These are phyloP conservation scores for Cladosporium sp. DNA, from an alignment of 2,329 filamentous ascomycete species.

Conservation along the genomic window DNA sequence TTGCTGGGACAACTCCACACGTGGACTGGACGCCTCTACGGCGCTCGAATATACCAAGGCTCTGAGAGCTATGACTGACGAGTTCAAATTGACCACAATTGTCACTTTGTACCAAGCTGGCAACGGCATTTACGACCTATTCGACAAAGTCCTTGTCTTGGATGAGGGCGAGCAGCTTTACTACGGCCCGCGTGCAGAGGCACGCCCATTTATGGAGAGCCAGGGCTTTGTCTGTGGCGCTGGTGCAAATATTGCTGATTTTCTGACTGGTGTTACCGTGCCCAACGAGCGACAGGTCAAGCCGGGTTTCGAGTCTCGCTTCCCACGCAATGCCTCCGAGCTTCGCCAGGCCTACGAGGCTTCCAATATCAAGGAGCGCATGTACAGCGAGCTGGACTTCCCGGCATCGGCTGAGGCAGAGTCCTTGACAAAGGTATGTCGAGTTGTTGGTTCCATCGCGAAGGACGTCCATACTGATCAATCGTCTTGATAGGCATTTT, in stretches of 20 bases:
- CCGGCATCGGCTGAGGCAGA: conserved; percentile 48
- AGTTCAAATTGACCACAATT: conserved; percentile 56
- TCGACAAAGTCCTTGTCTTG: conserved; percentile 66
- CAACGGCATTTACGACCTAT: conserved; percentile 65
- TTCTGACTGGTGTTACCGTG: conserved; percentile 61
- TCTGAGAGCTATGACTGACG: conserved; percentile 61
- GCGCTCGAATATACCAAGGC: conserved; percentile 53
- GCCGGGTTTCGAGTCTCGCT: conserved; percentile 39
- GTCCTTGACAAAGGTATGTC: conserved; percentile 39
- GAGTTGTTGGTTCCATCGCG: no score
- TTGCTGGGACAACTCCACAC: conserved; percentile 65
- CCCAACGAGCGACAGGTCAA: conserved; percentile 45
- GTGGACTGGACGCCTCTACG: conserved; percentile 63
- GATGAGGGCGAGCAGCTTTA: conserved; percentile 64
- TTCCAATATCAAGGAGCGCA: conserved; percentile 46
- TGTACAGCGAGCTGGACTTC: conserved; percentile 56
- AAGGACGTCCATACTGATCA: no score
- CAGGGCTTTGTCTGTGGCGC: conserved; percentile 61
- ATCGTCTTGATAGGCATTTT: conserved; percentile 40
- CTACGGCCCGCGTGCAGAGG: conserved; percentile 58
- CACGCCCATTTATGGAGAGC: conserved; percentile 60
- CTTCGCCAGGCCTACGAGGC: conserved; percentile 51
- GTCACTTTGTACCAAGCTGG: conserved; percentile 67
- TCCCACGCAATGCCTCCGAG: conserved; percentile 41
- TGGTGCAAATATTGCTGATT: conserved; percentile 63